Conservation (phyloP, 2,329 filamentous ascomycete genomes). For the Sclerotinia sclerotiorum region DNA sequence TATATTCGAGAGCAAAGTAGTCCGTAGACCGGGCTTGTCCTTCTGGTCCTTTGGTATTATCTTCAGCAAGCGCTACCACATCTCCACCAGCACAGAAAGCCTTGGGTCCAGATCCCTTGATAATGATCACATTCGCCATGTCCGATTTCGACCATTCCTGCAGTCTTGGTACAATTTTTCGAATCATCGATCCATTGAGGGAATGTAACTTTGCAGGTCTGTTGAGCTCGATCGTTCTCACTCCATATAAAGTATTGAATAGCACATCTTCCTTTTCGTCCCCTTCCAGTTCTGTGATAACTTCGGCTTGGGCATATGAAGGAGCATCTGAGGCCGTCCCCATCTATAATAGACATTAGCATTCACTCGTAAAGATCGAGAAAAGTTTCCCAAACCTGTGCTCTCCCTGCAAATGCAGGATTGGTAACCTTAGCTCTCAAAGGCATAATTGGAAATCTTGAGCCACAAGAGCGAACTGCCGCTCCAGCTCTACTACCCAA, state of each 20-base stretch:
- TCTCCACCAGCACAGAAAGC: constrained; percentile 95
- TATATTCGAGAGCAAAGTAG: constrained; percentile 95
- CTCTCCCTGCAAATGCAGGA: constrained; percentile 53
- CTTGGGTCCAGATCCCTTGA: constrained; percentile 83
- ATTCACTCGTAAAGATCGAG: constrained; percentile 24
- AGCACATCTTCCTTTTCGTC: constrained; percentile 89
- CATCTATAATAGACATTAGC: constrained; percentile 43
- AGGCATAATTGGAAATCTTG: constrained; percentile 63
- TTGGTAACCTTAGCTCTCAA: constrained; percentile 72
- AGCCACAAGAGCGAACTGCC: constrained; percentile 48
- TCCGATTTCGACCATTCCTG: constrained; percentile 95
- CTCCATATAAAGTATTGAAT: constrained; percentile 84
- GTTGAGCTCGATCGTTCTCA: constrained; percentile 92
- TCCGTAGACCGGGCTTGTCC: constrained; percentile 74
- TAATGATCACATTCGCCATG: constrained; percentile 85
- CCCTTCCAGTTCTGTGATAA: constrained; percentile 42
- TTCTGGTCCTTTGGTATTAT: constrained; percentile 65
- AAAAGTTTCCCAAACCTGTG: constrained; percentile 48
- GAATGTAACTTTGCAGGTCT: constrained; percentile 89
- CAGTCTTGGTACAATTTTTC: constrained; percentile 87
- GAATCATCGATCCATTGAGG: constrained; percentile 89
- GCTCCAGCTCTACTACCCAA: constrained; percentile 55
- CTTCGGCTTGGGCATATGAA: constrained; percentile 30
- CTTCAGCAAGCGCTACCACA: constrained; percentile 72
- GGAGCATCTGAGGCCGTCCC: constrained; percentile 33